Evolutionary conservation across 345 rosid species (phyloP), one percentile per base, ranked within the genome.

Genomic region (Acer yangbiense): DNA sequence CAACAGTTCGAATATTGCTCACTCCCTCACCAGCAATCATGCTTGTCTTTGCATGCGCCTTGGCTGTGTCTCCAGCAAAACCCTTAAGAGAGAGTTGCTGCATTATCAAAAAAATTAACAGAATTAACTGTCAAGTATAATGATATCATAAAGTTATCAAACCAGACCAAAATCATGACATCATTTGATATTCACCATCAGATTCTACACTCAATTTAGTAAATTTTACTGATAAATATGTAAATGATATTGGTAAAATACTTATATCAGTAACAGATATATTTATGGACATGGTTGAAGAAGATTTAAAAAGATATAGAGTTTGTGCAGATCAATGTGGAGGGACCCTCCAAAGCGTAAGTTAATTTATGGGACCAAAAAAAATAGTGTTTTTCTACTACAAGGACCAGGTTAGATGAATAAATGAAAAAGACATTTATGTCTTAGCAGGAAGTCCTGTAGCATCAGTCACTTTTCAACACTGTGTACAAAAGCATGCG

Each of bases 21-120:
- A 96, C 99, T 79, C 99, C 99, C 81, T 96, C 99, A 55, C 99
- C 99, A 8, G 99, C 99, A 75, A 96, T 96, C 99, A 96, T 96
- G 87, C 98, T 94, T 17, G 99, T 94, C 89, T 96, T 96, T 7
- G 99, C 99, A 77, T 96, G 99, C 14, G 99, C 99, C 87, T 96
- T 92, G 60, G 99, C 99, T 2, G 99, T 96, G 79, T 96, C 99
- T 77, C 99, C 99, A 0, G 99, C 99, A 87, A 96, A 96, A n/a
- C 99, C 99, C 85, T 96, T 94, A 65, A 96, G 92, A 72, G 98
- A 91, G 23, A 96, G 93, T 96, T 94, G 98, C 99, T 96, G 91
- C 81, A 63, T 1, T 69, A 76, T 66, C 52, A 54, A 78, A 18
- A 79, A 76, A 75, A 68, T 20, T 29, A 73, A 83, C 69, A 78